These are phyloP conservation scores for Tricholomella constricta DNA, from an alignment of 768 basidiomycete genomes.

Conservation along the genomic window DNA sequence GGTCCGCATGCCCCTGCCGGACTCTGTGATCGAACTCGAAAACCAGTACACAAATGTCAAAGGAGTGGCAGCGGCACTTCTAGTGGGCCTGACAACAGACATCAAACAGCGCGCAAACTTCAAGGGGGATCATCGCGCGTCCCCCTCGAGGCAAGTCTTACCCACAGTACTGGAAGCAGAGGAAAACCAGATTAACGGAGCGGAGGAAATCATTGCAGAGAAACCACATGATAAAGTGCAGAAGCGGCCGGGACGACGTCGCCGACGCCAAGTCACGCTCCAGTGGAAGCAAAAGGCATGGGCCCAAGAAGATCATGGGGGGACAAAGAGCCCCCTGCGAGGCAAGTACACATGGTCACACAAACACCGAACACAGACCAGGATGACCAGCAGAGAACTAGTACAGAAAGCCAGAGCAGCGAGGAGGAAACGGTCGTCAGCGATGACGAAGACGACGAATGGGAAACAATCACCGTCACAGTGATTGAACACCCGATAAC, in stretches of 20 bases:
- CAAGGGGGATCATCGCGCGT: no score
- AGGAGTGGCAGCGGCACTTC: not conserved
- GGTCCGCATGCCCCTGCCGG: constrained; percentile 5
- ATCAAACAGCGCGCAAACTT: constrained; percentile 16
- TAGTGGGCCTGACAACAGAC: constrained; percentile 7
- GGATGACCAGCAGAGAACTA: not conserved
- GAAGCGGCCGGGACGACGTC: no score
- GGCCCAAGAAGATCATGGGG: not conserved
- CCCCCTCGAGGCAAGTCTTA: constrained; percentile 6
- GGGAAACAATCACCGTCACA: not conserved
- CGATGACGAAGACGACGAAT: not conserved
- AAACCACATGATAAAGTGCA: not conserved
- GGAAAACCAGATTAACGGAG: not conserved
- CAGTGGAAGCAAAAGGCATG: not conserved
- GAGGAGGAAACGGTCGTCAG: not conserved
- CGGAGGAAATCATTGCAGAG: not conserved
- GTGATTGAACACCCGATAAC: not conserved
- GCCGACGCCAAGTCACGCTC: no score
- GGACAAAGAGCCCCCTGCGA: not conserved
- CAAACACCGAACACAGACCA: not conserved
- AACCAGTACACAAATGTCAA: not conserved
- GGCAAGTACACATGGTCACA: not conserved
- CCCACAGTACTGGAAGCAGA: not conserved
- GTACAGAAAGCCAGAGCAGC: not conserved
- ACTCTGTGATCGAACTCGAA: not conserved